phyloP scores from a whole-genome alignment of 2,329 filamentous ascomycete genomes.

The Davidsoniella neocaledoniae region DNA sequence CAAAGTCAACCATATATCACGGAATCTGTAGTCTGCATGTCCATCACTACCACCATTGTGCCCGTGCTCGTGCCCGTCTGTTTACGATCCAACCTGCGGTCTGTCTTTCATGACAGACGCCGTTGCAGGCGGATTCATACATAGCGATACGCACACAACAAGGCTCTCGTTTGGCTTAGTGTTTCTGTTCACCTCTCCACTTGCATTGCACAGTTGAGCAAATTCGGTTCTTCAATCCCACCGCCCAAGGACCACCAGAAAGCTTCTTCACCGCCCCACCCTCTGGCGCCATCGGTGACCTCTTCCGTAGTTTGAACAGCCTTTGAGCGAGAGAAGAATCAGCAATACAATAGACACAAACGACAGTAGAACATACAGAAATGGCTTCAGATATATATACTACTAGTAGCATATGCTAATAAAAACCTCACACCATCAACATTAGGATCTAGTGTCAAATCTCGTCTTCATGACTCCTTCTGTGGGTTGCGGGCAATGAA shows the following conservation, averaged over 20 bases:
- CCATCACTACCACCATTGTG: neutral
- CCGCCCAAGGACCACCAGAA: no score
- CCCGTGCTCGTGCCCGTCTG: neutral
- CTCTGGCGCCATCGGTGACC: no score
- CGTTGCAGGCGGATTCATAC: neutral
- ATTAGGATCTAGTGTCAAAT: neutral
- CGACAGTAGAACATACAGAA: no score
- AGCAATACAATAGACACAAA: no score
- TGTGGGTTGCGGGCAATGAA: neutral
- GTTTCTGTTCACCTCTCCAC: no score
- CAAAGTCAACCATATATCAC: no score
- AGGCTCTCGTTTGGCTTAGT: constrained; percentile 2
- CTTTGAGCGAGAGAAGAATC: no score
- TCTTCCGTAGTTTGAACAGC: no score
- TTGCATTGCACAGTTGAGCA: no score
- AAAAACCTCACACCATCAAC: neutral
- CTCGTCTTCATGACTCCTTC: constrained; percentile 1
- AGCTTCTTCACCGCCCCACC: no score
- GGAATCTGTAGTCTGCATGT: no score
- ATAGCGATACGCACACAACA: constrained; percentile 1
- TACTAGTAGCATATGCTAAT: neutral
- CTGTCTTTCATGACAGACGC: neutral
- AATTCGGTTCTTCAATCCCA: no score
- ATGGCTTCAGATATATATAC: neutral
- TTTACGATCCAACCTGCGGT: neutral